phyloP scores from a whole-genome alignment of 1,139 yeast genomes.

The Meyerozyma smithsonii region DNA sequence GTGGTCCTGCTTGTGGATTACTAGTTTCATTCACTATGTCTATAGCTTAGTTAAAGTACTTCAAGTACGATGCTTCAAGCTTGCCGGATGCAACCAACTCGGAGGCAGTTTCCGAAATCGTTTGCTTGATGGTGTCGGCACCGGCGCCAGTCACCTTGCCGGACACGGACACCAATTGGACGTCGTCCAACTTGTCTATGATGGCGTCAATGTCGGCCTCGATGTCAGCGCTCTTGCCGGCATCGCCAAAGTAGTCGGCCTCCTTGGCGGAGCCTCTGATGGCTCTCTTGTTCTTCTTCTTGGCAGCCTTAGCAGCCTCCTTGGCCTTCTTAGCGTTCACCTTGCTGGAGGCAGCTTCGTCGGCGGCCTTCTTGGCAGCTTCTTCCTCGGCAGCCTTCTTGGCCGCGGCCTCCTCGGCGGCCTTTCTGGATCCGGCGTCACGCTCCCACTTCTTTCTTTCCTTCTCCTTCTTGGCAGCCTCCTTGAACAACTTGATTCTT shows the following conservation, averaged over 20 bases:
- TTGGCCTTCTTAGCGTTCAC: constrained; percentile 80
- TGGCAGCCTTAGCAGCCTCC: constrained; percentile 95
- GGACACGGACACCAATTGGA: constrained; percentile 68
- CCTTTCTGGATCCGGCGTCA: constrained; percentile 96
- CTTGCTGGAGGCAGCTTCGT: constrained; percentile 65
- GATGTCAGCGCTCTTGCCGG: constrained; percentile 57
- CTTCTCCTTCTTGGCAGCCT: constrained; percentile 90
- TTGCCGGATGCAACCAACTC: constrained; percentile 32
- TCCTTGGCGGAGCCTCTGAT: constrained; percentile 83
- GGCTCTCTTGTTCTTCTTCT: constrained; percentile 96
- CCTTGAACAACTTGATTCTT: constrained; percentile 89
- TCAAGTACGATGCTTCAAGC: constrained; percentile 29
- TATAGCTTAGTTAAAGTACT: constrained; percentile 22
- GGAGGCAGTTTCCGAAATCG: constrained; percentile 44
- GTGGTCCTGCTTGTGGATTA: neutral
- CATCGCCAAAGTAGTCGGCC: constrained; percentile 78
- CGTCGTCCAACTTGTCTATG: constrained; percentile 75
- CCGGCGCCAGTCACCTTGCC: constrained; percentile 51
- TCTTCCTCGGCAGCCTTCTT: constrained; percentile 83
- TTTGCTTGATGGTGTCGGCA: constrained; percentile 48
- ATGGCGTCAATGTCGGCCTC: constrained; percentile 78
- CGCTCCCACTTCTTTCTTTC: constrained; percentile 96
- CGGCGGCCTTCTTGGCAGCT: constrained; percentile 71
- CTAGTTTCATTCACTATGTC: neutral
- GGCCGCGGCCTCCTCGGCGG: constrained; percentile 80